Evolutionary conservation across 306 rosid species (phyloP), one percentile per base, ranked within the genome.

Genomic region (Cyclanthera cordifolia): DNA sequence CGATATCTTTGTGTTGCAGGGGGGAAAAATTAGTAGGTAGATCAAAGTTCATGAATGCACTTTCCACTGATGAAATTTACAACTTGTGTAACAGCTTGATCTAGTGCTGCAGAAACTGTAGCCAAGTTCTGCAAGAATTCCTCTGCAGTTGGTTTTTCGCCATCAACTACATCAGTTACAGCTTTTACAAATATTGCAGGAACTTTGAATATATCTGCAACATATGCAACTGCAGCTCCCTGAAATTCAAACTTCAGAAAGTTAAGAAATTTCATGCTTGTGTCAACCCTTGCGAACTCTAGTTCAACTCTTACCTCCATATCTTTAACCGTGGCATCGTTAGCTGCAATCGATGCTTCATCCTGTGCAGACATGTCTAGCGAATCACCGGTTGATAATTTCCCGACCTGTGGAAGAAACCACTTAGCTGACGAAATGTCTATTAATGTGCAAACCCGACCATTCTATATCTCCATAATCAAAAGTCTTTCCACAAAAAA

Each of bases 151-250:
- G 99, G 99, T 54, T 93, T 93, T 50, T 87, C 95, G 9, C 95
- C 90, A 72, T 93, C 96, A 39, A 93, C 71, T 53, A 93, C 55
- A 81, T 90, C 99, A 51, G 99, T 93, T 64, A 90, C 95, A 21
- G 96, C 99, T 82, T 93, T 93, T 64, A 93, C 70, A 64, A 90
- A 90, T 73, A 93, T 81, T 15, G 76, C 78, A 54, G 99, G 96
- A 65, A 93, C 92, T 74, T 90, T 88, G 72, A 87, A 79, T 43
- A 90, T 83, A 32, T 93, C 95, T 23, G 94, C 88, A 74, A 93
- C 99, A 70, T 93, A 93, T 43, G 96, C 99, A 81, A 93, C 73
- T 27, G 99, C 95, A 19, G 99, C 99, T 77, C 96, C 99, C 99
- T 93, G 88, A 57, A 69, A 82, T 51, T 34, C 70, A 73, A 78